Evolutionary conservation across 257 asterid genomes (phyloP).

Genomic region (Solanum virginianum): DNA sequence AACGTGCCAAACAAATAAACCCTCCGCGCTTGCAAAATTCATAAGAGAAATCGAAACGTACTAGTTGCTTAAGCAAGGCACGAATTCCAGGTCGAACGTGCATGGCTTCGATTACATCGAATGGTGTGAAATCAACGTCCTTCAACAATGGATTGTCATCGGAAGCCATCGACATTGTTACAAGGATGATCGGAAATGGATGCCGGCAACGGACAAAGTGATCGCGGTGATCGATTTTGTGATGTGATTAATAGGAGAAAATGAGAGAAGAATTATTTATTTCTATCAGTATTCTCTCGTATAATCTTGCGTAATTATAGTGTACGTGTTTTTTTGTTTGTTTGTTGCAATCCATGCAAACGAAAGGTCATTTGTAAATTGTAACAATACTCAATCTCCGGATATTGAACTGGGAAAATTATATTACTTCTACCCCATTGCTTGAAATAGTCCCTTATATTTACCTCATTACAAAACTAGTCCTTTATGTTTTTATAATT

Average conservation of each 20-base stretch:
- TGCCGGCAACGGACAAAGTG: constrained; percentile 22
- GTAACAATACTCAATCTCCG: too few relatives aligned
- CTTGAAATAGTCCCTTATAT: too few relatives aligned
- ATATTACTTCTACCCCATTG: too few relatives aligned
- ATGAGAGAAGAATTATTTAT: background rate
- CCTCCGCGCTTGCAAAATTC: background rate
- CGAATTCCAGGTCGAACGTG: constrained; percentile 94
- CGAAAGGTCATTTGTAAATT: too few relatives aligned
- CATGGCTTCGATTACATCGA: constrained; percentile 49
- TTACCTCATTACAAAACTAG: too few relatives aligned
- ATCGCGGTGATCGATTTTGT: constrained; percentile 18
- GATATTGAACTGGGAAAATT: too few relatives aligned
- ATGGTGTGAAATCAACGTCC: constrained; percentile 84
- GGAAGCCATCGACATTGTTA: constrained; percentile 4
- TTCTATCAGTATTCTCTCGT: too few relatives aligned
- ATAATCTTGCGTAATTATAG: too few relatives aligned
- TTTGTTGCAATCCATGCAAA: too few relatives aligned
- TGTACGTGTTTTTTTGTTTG: too few relatives aligned
- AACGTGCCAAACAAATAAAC: background rate
- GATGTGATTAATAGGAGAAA: background rate
- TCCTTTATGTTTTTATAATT: too few relatives aligned
- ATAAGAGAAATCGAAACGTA: constrained; percentile 7
- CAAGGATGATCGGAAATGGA: background rate
- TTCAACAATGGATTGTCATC: constrained; percentile 52
- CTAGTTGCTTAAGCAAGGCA: constrained; percentile 58